phyloP scores from a whole-genome alignment of 176 grass and related monocot species.

The Bromus sterilis region DNA sequence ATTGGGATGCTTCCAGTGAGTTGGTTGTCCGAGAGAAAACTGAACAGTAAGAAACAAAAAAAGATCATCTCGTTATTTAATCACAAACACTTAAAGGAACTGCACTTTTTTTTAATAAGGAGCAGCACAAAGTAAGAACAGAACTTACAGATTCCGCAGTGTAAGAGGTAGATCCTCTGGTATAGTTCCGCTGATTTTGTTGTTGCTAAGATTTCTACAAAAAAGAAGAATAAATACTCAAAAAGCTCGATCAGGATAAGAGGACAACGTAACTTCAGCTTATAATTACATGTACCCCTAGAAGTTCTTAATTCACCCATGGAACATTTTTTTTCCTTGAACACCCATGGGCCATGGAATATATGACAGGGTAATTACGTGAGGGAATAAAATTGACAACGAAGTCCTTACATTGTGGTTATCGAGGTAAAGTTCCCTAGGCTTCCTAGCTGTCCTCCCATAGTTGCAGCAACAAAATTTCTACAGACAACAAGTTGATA shows the following conservation, averaged over 20 bases:
- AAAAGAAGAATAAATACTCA: conserved; percentile 11
- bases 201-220: conserved; percentile 92
- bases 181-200: conserved; percentile 71
- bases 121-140: conserved; percentile 13
- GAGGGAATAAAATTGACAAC: neutral
- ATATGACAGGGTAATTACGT: conserved; percentile 19
- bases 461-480: conserved; percentile 62
- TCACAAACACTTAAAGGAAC: neutral
- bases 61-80: neutral
- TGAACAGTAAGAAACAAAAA: conserved; percentile 29
- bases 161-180: conserved; percentile 76
- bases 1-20: conserved; percentile 92
- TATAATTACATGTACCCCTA: neutral
- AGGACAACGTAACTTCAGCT: neutral
- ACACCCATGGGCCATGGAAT: neutral
- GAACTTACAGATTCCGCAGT: conserved; percentile 69
- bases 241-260: neutral
- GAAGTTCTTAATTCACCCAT: neutral
- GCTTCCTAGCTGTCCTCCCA: conserved; percentile 64
- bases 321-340: neutral
- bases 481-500: conserved; percentile 45
- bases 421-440: conserved; percentile 71
- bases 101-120: neutral
- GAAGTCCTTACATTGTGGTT: conserved; percentile 51
- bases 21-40: conserved; percentile 95